Conservation (phyloP, 768 basidiomycete genomes). For the Pulveroboletus sp. region DNA sequence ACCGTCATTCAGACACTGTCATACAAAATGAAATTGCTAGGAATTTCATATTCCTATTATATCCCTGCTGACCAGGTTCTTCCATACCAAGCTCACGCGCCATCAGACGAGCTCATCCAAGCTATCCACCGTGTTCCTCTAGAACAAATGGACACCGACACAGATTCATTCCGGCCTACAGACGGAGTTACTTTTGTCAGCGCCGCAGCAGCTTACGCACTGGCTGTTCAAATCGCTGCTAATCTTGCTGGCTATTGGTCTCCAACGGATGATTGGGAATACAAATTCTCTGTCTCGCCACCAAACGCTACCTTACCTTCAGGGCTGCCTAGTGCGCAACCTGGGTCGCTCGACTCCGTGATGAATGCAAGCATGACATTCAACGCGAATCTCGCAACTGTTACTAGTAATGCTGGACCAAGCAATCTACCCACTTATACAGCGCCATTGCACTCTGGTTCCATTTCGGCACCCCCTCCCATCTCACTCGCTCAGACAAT, state of each 20-base stretch:
- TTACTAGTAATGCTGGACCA: constrained; percentile 1
- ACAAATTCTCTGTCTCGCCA: constrained; percentile 45
- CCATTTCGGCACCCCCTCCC: constrained; percentile 15
- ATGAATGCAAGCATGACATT: constrained; percentile 46
- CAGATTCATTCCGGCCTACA: constrained; percentile 52
- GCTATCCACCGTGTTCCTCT: constrained; percentile 45
- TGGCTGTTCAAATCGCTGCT: constrained; percentile 71
- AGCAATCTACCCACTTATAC: constrained; percentile 1
- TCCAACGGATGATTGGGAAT: constrained; percentile 72
- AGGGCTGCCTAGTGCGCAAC: constrained; percentile 5
- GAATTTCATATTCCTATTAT: constrained; percentile 45
- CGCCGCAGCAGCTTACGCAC: constrained; percentile 60
- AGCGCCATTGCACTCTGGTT: not conserved
- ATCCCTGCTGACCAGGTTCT: constrained; percentile 59
- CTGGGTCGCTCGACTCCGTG: constrained; percentile 37
- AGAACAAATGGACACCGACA: constrained; percentile 42
- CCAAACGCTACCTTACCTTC: constrained; percentile 10
- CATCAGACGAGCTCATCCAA: constrained; percentile 49
- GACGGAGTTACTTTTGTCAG: constrained; percentile 38
- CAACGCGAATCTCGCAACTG: constrained; percentile 34
- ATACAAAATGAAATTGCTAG: constrained; percentile 71
- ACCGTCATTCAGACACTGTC: constrained; percentile 53
- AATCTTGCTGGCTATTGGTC: constrained; percentile 64
- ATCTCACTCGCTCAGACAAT: constrained; percentile 30
- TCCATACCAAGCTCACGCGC: constrained; percentile 72